Percentiles rank a stretch among this genome's conserved stretches.
Evolutionary conservation across 2,329 filamentous ascomycete genomes (phyloP).

Genomic region (Colletotrichum tropicicola): DNA sequence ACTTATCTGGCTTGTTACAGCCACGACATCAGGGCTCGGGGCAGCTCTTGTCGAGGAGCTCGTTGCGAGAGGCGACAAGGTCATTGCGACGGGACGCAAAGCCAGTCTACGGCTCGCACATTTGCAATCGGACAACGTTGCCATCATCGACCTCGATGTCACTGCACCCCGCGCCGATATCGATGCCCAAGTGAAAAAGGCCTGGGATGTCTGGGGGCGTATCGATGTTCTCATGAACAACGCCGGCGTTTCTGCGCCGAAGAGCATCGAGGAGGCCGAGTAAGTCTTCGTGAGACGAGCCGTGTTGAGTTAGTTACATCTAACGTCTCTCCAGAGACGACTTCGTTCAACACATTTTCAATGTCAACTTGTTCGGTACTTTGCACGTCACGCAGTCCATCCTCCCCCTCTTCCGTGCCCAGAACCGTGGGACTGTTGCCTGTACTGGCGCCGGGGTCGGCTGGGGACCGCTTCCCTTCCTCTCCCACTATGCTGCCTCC

Average conservation of each 20-base stretch:
- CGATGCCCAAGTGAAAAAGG: slow-evolving; percentile 50
- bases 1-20: slow-evolving; percentile 44
- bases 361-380: slow-evolving; percentile 37
- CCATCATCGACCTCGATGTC: slow-evolving; percentile 50
- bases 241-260: slow-evolving; percentile 34
- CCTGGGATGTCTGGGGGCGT: slow-evolving; percentile 55
- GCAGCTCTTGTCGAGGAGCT: slow-evolving; percentile 45
- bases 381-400: slow-evolving; percentile 36
- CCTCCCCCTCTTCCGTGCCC: slow-evolving; percentile 37
- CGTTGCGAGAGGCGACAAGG: slow-evolving; percentile 49
- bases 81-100: slow-evolving; percentile 58
- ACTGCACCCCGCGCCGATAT: slow-evolving; percentile 33
- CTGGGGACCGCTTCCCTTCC: slow-evolving; percentile 26
- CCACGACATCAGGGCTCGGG: slow-evolving; percentile 39
- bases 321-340: slow-evolving; percentile 35
- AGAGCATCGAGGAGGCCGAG: slow-evolving; percentile 42
- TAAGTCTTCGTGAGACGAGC: too few species aligned
- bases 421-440: slow-evolving; percentile 34
- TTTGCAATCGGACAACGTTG: slow-evolving; percentile 37
- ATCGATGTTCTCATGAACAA: slow-evolving; percentile 33
- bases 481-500: slow-evolving; percentile 39
- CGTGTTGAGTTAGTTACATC: too few species aligned
- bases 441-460: slow-evolving; percentile 38
- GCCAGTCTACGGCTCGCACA: slow-evolving; percentile 54
- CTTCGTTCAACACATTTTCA: slow-evolving; percentile 38